Base-by-base conservation (phyloP, 2,329 filamentous ascomycete genomes). In the Ophiognomonia clavigignenti-juglandacearum region DNA sequence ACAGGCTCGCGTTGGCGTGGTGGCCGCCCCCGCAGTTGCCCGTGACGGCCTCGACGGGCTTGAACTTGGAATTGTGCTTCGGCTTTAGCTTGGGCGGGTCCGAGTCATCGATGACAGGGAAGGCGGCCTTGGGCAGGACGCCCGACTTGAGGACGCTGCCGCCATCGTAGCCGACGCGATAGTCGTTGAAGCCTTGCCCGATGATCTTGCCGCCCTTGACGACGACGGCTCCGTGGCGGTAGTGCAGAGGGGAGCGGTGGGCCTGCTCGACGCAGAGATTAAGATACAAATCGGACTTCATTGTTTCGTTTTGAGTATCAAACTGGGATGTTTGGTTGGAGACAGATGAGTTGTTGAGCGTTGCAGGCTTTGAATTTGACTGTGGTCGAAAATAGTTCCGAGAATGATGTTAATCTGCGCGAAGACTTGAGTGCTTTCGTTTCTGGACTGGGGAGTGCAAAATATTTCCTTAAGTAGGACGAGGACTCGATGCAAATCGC, bases 181-280 rank as follows among this genome's bases (percentile, higher is more conserved):
- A 68, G 56, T 72, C 69, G 54, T 77, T 77, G 64, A 68, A 73
- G 42, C 72, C 73, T 45, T 70, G 66, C 11, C 74, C 73, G 51
- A 78, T 71, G 53, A 77, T 65, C 55, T 77, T 78, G 43, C 73
- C 73, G 44, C 72, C 73, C 50, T 72, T 72, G 45, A 76, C 71
- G 48, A 76, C 63, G 42, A 53, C 37, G 22, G 67, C 66, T 23
- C 73, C 73, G 58, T 77, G 74, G 50, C 71, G 70, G 52, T 72
- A 70, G 58, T 66, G 68, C 22, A 78, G 69, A 23, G 72, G 68
- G 13, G 71, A 76, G 39, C 67, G 64, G 23, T 68, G 59, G 42
- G 74, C 74, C 64, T 77, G 70, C 61, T 73, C 68, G 40, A 77
- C 66, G 64, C 73, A 77, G 22, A 74, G 64, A 48, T 63, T 69